Evolutionary conservation across 2,329 filamentous ascomycete genomes (phyloP).

Genomic region (Periglandula ipomoeae): DNA sequence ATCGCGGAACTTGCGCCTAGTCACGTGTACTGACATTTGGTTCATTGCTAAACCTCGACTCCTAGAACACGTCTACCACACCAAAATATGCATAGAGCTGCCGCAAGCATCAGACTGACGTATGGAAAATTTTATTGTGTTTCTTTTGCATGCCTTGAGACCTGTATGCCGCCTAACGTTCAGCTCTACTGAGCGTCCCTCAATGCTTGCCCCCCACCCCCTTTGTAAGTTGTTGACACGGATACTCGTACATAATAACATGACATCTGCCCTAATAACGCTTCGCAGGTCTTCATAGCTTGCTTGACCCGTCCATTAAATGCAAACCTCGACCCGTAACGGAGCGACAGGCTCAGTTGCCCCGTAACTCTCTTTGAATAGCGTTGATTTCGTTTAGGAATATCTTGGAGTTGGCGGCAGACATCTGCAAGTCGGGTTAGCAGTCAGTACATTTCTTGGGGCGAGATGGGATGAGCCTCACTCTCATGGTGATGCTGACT

Average conservation of each 20-base stretch:
- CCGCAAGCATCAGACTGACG: background rate
- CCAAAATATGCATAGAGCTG: too few relatives aligned
- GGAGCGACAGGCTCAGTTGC: slow-evolving; percentile 17
- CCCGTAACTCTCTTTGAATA: slow-evolving; percentile 42
- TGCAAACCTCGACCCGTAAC: background rate
- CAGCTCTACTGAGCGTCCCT: background rate
- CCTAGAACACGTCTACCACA: too few relatives aligned
- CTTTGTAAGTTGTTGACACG: background rate
- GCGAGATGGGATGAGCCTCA: slow-evolving; percentile 22
- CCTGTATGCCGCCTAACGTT: background rate
- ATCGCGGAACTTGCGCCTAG: background rate
- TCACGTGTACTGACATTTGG: background rate
- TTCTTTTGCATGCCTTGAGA: background rate
- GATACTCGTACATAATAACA: slow-evolving; percentile 1
- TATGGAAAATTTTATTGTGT: background rate
- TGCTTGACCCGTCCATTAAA: background rate
- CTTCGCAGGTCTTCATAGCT: background rate
- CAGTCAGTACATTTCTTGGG: background rate
- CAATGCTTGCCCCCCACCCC: background rate
- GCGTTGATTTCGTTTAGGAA: slow-evolving; percentile 41
- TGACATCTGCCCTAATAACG: background rate
- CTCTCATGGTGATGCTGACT: slow-evolving; percentile 53
- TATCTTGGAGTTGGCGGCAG: slow-evolving; percentile 40
- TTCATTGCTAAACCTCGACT: too few relatives aligned
- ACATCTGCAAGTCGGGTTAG: slow-evolving; percentile 35